Conservation (phyloP, 192 early-diverging fungal species). For the Backusella westeae region DNA sequence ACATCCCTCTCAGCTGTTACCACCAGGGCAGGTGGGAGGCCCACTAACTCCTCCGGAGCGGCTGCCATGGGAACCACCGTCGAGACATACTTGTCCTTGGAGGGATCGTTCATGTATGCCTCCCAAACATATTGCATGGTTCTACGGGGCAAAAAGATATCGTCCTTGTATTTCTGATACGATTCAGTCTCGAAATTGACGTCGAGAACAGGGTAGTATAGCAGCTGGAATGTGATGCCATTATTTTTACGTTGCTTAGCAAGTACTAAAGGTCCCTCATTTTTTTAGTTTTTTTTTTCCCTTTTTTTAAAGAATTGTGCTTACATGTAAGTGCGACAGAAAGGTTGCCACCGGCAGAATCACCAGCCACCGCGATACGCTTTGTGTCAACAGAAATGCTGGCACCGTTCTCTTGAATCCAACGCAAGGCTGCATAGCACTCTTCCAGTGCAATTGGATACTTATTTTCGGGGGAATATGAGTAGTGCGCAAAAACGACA, state of each 20-base stretch:
- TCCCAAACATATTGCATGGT: not conserved
- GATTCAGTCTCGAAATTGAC: not conserved
- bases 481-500: too few relatives aligned
- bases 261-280: not conserved
- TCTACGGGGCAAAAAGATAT: not conserved
- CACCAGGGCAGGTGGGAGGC: conserved; percentile 14
- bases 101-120: not conserved
- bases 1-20: conserved; percentile 25
- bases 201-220: conserved; percentile 39
- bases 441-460: conserved; percentile 17
- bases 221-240: not conserved
- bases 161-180: not conserved
- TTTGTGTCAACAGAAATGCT: not conserved
- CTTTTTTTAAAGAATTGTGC: not conserved
- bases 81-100: not conserved
- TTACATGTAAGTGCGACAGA: conserved; percentile 11
- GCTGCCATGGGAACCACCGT: not conserved
- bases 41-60: conserved; percentile 11
- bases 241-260: conserved; percentile 2
- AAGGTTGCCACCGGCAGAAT: not conserved
- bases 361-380: not conserved
- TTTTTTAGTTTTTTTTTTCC: not conserved
- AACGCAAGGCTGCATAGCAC: conserved; percentile 13
- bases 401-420: conserved; percentile 1
- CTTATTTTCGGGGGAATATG: not conserved